Base-by-base conservation (phyloP, 2,329 filamentous ascomycete genomes). In the Hymenoscyphus occultus region DNA sequence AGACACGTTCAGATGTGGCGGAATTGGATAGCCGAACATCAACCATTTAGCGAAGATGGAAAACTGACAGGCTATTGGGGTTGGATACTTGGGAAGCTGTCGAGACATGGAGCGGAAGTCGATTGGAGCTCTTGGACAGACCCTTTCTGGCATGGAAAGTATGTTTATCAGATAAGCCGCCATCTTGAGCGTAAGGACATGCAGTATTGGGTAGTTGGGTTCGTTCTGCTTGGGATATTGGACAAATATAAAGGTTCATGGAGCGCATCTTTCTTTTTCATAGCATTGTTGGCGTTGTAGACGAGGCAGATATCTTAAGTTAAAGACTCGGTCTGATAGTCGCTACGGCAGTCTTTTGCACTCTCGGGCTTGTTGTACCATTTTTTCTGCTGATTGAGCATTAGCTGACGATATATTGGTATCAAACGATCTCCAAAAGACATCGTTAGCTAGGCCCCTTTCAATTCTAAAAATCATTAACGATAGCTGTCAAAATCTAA, bases 101-200 rank as follows among this genome's bases (percentile, higher is more conserved):
- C 62, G 16, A 64, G 54, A 28, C 63, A 19, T 13, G 19, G 65
- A 6, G 45, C 42, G 14, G 35, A 60, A n/a, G 57, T 67, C 9
- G 51, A 68, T 54, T 70, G 69, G 69, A 63, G 67, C 57, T 19
- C 31, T 22, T 70, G 65, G 66, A 65, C 60, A 22, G 22, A 31
- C 32, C 54, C 54, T 57, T 31, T 57, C 54, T 32, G 32, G 54
- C 32, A 19, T 12, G 42, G 19, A n/a, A 48, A 48, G 42, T 19
- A 48, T 19, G 42, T 22, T n/a, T 48, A 48, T 19, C 42, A 22
- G 19, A 22, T 48, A 48, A 48, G 42, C 7, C 42, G 42, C 1
- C 42, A 48, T 16, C 42, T 48, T 48, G 42, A 48, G 42, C 42
- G 42, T 10, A 48, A 48, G 42, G 42, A 48, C n/a, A 10, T 48